A percentile compares a stretch with the other conserved stretches of the same genome.
Conservation (phyloP, 306 rosid species). For the Nissolia schottii region DNA sequence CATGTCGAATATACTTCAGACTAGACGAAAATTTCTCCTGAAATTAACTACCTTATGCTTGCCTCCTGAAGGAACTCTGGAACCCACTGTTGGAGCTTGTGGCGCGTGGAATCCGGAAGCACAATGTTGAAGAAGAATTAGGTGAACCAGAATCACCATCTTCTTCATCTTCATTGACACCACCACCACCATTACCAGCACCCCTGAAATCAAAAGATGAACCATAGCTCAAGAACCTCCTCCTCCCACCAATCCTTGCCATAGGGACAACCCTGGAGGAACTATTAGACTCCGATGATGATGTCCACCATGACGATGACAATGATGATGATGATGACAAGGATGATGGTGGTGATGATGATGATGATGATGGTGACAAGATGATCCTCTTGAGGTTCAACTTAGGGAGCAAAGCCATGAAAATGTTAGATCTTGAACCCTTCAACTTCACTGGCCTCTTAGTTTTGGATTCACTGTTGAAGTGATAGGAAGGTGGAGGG, state of each 20-base stretch:
- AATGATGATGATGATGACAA: conserved; percentile 8
- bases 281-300: conserved; percentile 6
- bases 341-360: not conserved
- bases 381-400: conserved; percentile 31
- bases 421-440: conserved; percentile 38
- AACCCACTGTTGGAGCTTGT: conserved; percentile 2
- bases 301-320: not conserved
- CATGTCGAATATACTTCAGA: too few relatives aligned
- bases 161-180: conserved; percentile 18
- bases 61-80: not conserved
- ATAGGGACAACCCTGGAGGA: conserved; percentile 25
- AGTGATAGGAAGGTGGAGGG: conserved; percentile 75
- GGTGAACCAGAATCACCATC: conserved; percentile 37
- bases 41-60: not conserved
- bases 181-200: too few relatives aligned
- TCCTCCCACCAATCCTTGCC: not conserved
- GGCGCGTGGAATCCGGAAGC: conserved; percentile 39
- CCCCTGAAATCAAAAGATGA: conserved; percentile 44
- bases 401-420: conserved; percentile 34
- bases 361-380: not conserved
- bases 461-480: not conserved
- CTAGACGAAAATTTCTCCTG: too few relatives aligned
- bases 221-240: conserved; percentile 33
- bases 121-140: conserved; percentile 46
- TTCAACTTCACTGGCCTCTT: conserved; percentile 40